Evolutionary conservation across 2,329 filamentous ascomycete genomes (phyloP).

Genomic region (Huntiella bhutanensis): DNA sequence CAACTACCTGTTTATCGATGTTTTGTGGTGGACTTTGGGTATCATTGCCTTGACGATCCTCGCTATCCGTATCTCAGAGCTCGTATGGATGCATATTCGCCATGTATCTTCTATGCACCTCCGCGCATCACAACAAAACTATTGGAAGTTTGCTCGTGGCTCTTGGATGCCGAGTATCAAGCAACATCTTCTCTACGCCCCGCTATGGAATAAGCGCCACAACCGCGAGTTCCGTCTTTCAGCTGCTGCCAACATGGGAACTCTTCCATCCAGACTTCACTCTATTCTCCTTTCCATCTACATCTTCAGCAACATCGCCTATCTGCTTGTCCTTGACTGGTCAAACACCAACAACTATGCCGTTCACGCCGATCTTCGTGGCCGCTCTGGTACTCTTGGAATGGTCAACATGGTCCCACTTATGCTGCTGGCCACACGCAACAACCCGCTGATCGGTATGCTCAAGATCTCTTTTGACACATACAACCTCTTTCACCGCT

Average conservation of each 20-base stretch:
- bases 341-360: slow-evolving; percentile 36
- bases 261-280: slow-evolving; percentile 48
- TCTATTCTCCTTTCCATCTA: slow-evolving; percentile 37
- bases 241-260: slow-evolving; percentile 38
- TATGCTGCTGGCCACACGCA: slow-evolving; percentile 54
- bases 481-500: slow-evolving; percentile 65
- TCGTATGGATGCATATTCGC: slow-evolving; percentile 36
- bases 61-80: slow-evolving; percentile 31
- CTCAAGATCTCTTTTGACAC: slow-evolving; percentile 64
- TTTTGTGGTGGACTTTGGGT: slow-evolving; percentile 42
- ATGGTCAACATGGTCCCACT: slow-evolving; percentile 63
- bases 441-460: slow-evolving; percentile 57
- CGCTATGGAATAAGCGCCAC: slow-evolving; percentile 45
- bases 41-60: slow-evolving; percentile 35
- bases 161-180: slow-evolving; percentile 43
- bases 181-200: slow-evolving; percentile 40
- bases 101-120: slow-evolving; percentile 40
- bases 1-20: slow-evolving; percentile 37
- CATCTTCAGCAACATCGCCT: slow-evolving; percentile 39
- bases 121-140: slow-evolving; percentile 32
- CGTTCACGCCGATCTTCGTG: slow-evolving; percentile 42
- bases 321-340: slow-evolving; percentile 45
- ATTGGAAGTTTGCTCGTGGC: slow-evolving; percentile 40
- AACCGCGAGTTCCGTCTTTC: slow-evolving; percentile 48
- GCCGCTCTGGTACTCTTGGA: slow-evolving; percentile 50